Conservation (phyloP, 2,329 filamentous ascomycete species). For the Diplocarpon rosae region DNA sequence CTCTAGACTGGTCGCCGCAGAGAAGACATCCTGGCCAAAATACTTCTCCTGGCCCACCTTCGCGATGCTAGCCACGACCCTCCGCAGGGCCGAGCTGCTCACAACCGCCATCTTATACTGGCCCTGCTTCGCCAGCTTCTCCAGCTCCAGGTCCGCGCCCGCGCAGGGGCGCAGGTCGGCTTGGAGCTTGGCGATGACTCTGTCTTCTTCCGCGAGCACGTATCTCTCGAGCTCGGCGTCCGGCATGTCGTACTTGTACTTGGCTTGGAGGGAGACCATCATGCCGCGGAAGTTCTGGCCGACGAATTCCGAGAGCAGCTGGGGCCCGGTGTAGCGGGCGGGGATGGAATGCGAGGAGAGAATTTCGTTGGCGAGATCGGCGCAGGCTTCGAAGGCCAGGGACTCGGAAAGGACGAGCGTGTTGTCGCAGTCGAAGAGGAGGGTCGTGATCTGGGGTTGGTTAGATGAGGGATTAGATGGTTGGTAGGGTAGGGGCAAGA, state of each 20-base stretch:
- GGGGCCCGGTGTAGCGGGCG: conserved; percentile 64
- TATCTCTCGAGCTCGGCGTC: conserved; percentile 61
- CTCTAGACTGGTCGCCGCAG: conserved; percentile 66
- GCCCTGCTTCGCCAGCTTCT: conserved; percentile 46
- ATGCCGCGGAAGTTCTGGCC: conserved; percentile 93
- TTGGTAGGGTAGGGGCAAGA: neutral
- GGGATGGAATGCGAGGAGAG: conserved; percentile 52
- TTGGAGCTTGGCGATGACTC: conserved; percentile 71
- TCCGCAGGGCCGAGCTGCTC: conserved; percentile 65
- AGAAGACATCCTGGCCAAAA: conserved; percentile 71
- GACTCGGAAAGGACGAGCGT: conserved; percentile 87
- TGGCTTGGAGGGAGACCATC: conserved; percentile 65
- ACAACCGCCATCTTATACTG: conserved; percentile 72
- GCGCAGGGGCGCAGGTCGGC: conserved; percentile 55
- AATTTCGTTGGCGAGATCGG: conserved; percentile 80
- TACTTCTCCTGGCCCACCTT: conserved; percentile 72
- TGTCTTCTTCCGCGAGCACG: conserved; percentile 67
- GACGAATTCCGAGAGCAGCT: conserved; percentile 77
- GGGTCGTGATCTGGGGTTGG: conserved; percentile 49
- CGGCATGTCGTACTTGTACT: conserved; percentile 61
- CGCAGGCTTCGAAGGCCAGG: conserved; percentile 83
- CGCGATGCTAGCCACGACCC: conserved; percentile 66
- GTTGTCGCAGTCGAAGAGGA: conserved; percentile 78
- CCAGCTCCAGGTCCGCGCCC: conserved; percentile 57
- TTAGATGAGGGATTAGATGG: neutral